Evolutionary conservation across 2,329 filamentous ascomycete species (phyloP), one percentile per base, ranked within the genome.

Genomic region (Immersiporthe knoxdaviesiana): DNA sequence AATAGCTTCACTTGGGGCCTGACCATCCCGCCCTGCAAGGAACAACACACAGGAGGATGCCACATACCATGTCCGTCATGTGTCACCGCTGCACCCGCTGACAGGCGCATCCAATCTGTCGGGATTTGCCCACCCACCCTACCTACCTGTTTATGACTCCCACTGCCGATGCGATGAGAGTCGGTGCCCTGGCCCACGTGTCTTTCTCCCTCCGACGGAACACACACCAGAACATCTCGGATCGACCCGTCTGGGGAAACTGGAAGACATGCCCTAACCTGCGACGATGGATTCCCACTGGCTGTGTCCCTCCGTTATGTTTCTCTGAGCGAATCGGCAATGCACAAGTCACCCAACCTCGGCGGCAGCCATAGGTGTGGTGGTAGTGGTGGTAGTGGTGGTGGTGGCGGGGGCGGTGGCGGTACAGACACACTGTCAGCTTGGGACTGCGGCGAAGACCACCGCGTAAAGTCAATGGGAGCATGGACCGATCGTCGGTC

Each of bases 51-150:
- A 54, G 59, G 30, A 41, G 32, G 47, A 65, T 56, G 60, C 47
- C 68, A 58, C 66, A 67, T 70, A 39, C 60, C 60, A 58, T 41
- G 64, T 52, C 62, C 64, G 69, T 71, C 69, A 69, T 69, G 64
- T 71, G 67, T 68, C 67, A 63, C 68, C 62, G 59, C 61, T 44
- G 47, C 47, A 63, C 47, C 50, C 62, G 63, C 52, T 65, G 64
- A 52, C 61, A 67, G 54, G 52, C 30, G 59, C 37, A 63, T 64
- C 69, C 69, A 67, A 52, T 56, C 52, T 61, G 65, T 64, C 69
- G 69, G 69, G 60, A 52, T 56, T 56, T 54, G 65, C 41, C 61
- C 63, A 56, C 64, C 6, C 66, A 65, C 67, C 64, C 61, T 54
- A 24, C 37, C 66, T 62, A 60, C 64, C 61, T 54, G 24, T 30